Evolutionary conservation across 2,329 filamentous ascomycete species (phyloP).

Genomic region (Zasmidium angulare): DNA sequence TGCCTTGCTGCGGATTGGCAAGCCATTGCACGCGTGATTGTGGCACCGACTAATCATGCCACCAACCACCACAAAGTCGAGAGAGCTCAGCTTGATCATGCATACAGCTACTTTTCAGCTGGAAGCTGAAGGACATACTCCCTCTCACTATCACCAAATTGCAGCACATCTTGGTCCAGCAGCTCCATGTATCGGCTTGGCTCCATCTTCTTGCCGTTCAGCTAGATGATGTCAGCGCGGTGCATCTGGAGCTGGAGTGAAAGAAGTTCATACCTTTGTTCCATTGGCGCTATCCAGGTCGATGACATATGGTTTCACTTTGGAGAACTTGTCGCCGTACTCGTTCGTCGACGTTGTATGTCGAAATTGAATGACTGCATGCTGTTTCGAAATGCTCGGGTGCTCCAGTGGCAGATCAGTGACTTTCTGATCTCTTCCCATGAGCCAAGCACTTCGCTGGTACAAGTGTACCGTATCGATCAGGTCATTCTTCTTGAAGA

Average conservation of each 20-base stretch:
- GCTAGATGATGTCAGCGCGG: slow-evolving; percentile 25
- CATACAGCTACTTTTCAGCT: slow-evolving; percentile 13
- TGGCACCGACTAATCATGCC: neutral
- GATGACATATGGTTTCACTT: slow-evolving; percentile 75
- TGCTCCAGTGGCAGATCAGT: slow-evolving; percentile 85
- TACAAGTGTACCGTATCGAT: slow-evolving; percentile 78
- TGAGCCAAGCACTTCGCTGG: slow-evolving; percentile 81
- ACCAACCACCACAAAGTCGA: neutral
- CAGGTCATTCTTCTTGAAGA: slow-evolving; percentile 80
- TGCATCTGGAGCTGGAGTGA: neutral
- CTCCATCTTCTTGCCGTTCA: slow-evolving; percentile 75
- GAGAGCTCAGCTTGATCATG: neutral
- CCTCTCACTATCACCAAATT: slow-evolving; percentile 81
- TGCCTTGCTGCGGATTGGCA: too few species aligned
- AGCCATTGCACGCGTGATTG: too few species aligned
- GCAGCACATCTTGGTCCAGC: slow-evolving; percentile 82
- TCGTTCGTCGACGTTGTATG: slow-evolving; percentile 81
- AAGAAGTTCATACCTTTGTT: slow-evolving; percentile 48
- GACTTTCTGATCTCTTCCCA: slow-evolving; percentile 77
- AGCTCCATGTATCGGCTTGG: slow-evolving; percentile 81
- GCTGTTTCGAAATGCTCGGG: slow-evolving; percentile 91
- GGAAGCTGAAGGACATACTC: slow-evolving; percentile 96
- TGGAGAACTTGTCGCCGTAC: slow-evolving; percentile 78
- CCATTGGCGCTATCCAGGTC: slow-evolving; percentile 94
- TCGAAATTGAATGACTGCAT: slow-evolving; percentile 92